phyloP scores from a whole-genome alignment of 2,329 filamentous ascomycete species.

The Curvularia hawaiiensis region DNA sequence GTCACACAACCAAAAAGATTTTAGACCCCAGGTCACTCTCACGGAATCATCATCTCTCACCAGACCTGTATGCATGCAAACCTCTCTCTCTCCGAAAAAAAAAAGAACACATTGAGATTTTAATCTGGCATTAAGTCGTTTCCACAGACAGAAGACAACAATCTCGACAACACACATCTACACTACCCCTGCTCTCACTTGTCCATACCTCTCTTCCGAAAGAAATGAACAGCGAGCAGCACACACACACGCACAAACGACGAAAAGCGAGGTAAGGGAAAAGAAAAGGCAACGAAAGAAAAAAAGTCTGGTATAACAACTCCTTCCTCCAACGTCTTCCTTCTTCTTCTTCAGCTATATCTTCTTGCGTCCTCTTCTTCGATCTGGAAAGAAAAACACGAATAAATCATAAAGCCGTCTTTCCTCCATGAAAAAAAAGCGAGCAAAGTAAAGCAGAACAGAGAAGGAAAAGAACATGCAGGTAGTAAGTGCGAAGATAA shows the following conservation, averaged over 20 bases:
- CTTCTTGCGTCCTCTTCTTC: not conserved
- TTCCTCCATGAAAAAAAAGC: not conserved
- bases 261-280: not conserved
- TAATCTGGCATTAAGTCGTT: conserved; percentile 2
- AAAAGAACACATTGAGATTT: not conserved
- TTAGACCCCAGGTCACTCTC: not conserved
- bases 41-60: not conserved
- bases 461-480: not conserved
- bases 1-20: not conserved
- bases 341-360: not conserved
- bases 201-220: not conserved
- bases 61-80: not conserved
- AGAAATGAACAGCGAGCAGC: not conserved
- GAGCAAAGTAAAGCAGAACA: not conserved
- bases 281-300: not conserved
- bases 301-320: not conserved
- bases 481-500: not conserved
- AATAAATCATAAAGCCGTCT: conserved; percentile 2
- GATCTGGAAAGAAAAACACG: not conserved
- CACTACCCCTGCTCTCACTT: not conserved
- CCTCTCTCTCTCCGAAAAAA: not conserved
- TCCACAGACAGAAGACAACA: not conserved
- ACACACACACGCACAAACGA: not conserved
- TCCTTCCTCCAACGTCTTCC: not conserved
- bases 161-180: not conserved